Conservation (phyloP, 2,329 filamentous ascomycete species). For the Alternaria atra region DNA sequence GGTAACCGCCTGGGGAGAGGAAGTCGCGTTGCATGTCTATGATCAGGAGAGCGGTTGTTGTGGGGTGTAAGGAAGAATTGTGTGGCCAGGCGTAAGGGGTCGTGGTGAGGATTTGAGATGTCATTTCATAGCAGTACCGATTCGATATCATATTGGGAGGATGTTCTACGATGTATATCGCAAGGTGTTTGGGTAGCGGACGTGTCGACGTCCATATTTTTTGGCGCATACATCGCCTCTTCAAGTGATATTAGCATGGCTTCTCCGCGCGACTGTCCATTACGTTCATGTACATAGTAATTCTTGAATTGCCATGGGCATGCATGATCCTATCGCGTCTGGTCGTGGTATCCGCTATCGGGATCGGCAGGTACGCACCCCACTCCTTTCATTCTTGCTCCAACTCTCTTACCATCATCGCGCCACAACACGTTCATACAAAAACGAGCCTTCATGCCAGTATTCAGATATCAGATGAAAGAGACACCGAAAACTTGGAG, state of each 20-base stretch:
- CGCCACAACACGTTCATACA: neutral
- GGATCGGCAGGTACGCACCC: neutral
- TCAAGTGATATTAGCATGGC: neutral
- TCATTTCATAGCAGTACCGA: conserved; percentile 8
- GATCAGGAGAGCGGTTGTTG: conserved; percentile 61
- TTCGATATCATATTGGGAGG: neutral
- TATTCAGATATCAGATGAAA: neutral
- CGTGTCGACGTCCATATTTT: no score
- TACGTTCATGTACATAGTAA: neutral
- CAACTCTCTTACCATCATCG: neutral
- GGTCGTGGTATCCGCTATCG: neutral
- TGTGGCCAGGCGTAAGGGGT: conserved; percentile 55
- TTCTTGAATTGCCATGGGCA: neutral
- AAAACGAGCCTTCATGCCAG: neutral
- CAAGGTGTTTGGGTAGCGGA: no score
- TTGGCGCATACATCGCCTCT: neutral
- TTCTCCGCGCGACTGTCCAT: neutral
- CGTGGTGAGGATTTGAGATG: conserved; percentile 32
- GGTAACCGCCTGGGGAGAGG: conserved; percentile 60
- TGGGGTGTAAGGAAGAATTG: conserved; percentile 49
- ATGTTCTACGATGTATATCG: no score
- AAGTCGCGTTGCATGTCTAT: conserved; percentile 67
- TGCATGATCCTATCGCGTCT: neutral
- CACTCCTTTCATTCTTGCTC: neutral
- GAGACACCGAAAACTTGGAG: neutral